Conservation (phyloP, 768 basidiomycete species). For the Tulasnella sp. region DNA sequence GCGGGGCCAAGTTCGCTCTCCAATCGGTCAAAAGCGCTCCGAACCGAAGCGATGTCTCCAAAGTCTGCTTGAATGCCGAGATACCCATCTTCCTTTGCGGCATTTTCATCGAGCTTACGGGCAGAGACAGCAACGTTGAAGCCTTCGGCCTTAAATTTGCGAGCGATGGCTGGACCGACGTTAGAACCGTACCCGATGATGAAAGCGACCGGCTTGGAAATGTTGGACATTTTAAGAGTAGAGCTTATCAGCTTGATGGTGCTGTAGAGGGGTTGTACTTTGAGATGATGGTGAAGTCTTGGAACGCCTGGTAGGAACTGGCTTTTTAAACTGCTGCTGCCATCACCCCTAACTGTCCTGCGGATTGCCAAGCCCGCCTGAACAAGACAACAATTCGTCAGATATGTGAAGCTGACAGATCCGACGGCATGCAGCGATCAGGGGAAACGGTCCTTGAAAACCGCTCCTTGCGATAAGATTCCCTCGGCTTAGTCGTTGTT, state of each 20-base stretch:
- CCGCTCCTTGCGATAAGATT: neutral
- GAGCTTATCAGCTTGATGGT: neutral
- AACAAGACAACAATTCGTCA: neutral
- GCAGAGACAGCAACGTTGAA: neutral
- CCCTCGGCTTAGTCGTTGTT: neutral
- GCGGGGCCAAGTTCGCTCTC: neutral
- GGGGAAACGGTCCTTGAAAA: neutral
- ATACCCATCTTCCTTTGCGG: neutral
- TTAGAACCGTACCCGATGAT: conserved; percentile 19
- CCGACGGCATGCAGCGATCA: neutral
- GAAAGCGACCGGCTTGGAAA: conserved; percentile 8
- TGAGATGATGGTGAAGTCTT: neutral
- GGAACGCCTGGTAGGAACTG: neutral
- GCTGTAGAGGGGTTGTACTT: neutral
- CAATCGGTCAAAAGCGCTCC: neutral
- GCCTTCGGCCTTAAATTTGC: neutral
- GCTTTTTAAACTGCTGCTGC: neutral
- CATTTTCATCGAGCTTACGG: neutral
- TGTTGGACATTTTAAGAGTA: neutral
- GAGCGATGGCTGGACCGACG: conserved; percentile 1
- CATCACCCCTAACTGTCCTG: neutral
- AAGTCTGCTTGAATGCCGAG: neutral
- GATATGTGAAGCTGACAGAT: neutral
- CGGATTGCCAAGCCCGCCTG: neutral
- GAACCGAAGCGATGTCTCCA: neutral